phyloP scores from a whole-genome alignment of 768 basidiomycete species.

The Coprinopsis cinerea region DNA sequence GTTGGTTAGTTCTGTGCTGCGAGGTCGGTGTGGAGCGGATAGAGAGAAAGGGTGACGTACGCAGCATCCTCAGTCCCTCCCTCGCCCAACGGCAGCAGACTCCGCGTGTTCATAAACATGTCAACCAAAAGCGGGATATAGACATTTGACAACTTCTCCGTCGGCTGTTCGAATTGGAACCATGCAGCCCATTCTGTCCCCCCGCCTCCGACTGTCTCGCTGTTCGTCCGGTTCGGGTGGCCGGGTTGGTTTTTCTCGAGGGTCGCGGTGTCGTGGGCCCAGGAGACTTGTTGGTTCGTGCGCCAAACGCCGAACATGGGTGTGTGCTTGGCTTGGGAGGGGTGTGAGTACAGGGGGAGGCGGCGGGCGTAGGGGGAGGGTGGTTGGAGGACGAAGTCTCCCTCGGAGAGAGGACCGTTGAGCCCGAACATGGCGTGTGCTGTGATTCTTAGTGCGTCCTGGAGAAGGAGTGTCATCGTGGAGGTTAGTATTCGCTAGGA shows the following conservation, averaged over 20 bases:
- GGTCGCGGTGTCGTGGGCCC: conserved; percentile 38
- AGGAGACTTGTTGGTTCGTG: conserved; percentile 22
- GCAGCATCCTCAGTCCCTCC: conserved; percentile 26
- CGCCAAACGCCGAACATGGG: conserved; percentile 25
- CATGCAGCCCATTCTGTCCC: conserved; percentile 57
- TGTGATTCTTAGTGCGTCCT: conserved; percentile 44
- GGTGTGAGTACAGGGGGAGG: conserved; percentile 49
- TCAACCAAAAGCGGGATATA: conserved; percentile 55
- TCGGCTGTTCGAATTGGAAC: conserved; percentile 38
- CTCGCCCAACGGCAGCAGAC: conserved; percentile 43
- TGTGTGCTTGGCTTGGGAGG: conserved; percentile 29
- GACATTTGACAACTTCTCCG: conserved; percentile 41
- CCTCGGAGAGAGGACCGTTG: conserved; percentile 27
- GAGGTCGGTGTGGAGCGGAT: background rate
- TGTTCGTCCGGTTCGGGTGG: conserved; percentile 31
- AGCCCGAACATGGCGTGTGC: conserved; percentile 53
- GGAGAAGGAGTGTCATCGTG: background rate
- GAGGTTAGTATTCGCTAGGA: no score
- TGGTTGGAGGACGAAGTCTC: conserved; percentile 32
- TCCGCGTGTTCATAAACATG: conserved; percentile 39
- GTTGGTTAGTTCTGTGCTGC: no score
- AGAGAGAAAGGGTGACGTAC: conserved; percentile 15
- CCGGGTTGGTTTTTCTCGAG: conserved; percentile 31
- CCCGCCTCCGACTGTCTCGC: conserved; percentile 42
- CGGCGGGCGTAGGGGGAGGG: conserved; percentile 56